Conservation (phyloP, 2,329 filamentous ascomycete genomes). For the Trichoderma harzianum region DNA sequence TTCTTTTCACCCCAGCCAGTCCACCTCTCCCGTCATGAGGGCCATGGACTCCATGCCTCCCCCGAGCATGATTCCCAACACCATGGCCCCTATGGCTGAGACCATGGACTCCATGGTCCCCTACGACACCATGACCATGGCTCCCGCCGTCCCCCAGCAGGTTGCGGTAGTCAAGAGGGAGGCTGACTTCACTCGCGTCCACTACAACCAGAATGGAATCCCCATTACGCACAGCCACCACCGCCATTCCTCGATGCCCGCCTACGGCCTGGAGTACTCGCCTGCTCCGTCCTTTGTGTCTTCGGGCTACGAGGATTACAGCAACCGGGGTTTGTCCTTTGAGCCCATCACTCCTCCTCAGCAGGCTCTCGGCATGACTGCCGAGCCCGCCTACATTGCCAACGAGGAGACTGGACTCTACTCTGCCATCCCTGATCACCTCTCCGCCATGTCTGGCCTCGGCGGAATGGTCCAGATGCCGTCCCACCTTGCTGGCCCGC, state of each 20-base stretch:
- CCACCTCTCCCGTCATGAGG: conserved; percentile 83
- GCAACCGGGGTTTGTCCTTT: conserved; percentile 90
- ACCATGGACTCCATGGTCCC: conserved; percentile 71
- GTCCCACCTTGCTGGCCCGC: conserved; percentile 75
- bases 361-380: conserved; percentile 73
- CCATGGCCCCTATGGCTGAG: conserved; percentile 55
- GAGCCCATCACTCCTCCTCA: conserved; percentile 96
- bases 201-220: conserved; percentile 90
- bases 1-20: conserved; percentile 71
- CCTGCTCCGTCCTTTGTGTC: conserved; percentile 96
- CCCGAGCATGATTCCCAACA: conserved; percentile 70
- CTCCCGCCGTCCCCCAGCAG: conserved; percentile 65
- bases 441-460: conserved; percentile 67
- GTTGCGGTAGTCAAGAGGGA: conserved; percentile 76
- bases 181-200: conserved; percentile 74
- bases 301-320: conserved; percentile 98
- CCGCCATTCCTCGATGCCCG: conserved; percentile 96
- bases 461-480: conserved; percentile 89
- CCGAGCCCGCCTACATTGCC: conserved; percentile 94
- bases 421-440: conserved; percentile 87
- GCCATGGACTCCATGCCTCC: conserved; percentile 93
- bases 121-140: conserved; percentile 68
- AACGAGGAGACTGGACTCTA: conserved; percentile 97
- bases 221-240: conserved; percentile 81
- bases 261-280: conserved; percentile 92